Conservation (phyloP, 352 stramenopile genomes). For the Phytopythium kandeliae region DNA sequence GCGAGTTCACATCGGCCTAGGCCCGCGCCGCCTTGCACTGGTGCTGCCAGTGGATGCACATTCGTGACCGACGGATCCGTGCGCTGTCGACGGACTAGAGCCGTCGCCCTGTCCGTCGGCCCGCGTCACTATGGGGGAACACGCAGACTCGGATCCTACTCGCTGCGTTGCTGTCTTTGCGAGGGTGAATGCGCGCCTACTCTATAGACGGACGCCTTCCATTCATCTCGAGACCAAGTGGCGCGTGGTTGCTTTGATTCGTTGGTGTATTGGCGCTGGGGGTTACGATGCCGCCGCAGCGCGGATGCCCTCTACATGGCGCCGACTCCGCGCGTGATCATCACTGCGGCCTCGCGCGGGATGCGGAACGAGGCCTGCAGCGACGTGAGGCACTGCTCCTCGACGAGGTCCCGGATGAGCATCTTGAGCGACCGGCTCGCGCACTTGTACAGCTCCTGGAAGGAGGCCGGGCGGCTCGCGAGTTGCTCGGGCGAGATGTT, state of each 20-base stretch:
- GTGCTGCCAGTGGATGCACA: too few species aligned
- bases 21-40: neutral
- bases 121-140: too few species aligned
- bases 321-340: conserved; percentile 22
- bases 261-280: neutral
- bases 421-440: conserved; percentile 61
- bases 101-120: too few species aligned
- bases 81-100: too few species aligned
- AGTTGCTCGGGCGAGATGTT: conserved; percentile 72
- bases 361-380: conserved; percentile 69
- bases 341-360: conserved; percentile 50
- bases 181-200: too few species aligned
- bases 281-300: neutral
- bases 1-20: conserved; percentile 77
- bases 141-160: too few species aligned
- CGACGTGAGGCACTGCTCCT: conserved; percentile 71
- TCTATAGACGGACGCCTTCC: too few species aligned
- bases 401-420: conserved; percentile 72
- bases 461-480: conserved; percentile 43
- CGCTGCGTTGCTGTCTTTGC: too few species aligned
- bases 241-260: neutral
- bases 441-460: conserved; percentile 73
- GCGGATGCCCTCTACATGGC: neutral
- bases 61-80: too few species aligned
- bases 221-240: too few species aligned